Percentiles rank a stretch among this genome's conserved stretches.
phyloP scores from a whole-genome alignment of 805 yeast species.

The Saturnispora zaruensis region DNA sequence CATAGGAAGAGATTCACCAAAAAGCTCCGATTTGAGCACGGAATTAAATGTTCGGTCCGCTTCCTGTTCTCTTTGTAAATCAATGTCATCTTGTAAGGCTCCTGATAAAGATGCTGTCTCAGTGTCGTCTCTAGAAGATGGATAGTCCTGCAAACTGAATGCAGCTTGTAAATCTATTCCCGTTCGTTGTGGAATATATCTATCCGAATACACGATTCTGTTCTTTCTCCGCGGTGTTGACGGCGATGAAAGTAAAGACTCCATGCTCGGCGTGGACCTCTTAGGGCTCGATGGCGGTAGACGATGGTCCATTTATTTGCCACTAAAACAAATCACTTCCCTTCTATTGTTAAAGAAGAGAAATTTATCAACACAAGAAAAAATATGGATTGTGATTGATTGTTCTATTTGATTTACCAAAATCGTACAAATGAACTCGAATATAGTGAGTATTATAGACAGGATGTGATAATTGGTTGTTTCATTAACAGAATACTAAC shows the following conservation, averaged over 20 bases:
- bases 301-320: background rate
- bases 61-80: constrained; percentile 61
- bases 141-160: constrained; percentile 37
- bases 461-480: background rate
- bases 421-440: background rate
- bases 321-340: background rate
- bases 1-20: constrained; percentile 60
- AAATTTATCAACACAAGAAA: background rate
- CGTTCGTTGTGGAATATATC: constrained; percentile 80
- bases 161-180: constrained; percentile 88
- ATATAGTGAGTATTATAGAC: background rate
- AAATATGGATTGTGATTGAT: background rate
- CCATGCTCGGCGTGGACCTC: background rate
- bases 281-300: constrained; percentile 10
- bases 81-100: constrained; percentile 42
- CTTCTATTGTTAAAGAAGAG: background rate
- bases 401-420: background rate
- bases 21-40: constrained; percentile 78
- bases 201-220: constrained; percentile 59
- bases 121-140: constrained; percentile 4
- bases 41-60: constrained; percentile 84
- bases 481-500: background rate
- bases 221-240: constrained; percentile 41
- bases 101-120: constrained; percentile 1
- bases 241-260: constrained; percentile 24